Conservation (phyloP, 2,329 filamentous ascomycete genomes). For the Talaromyces sp. region DNA sequence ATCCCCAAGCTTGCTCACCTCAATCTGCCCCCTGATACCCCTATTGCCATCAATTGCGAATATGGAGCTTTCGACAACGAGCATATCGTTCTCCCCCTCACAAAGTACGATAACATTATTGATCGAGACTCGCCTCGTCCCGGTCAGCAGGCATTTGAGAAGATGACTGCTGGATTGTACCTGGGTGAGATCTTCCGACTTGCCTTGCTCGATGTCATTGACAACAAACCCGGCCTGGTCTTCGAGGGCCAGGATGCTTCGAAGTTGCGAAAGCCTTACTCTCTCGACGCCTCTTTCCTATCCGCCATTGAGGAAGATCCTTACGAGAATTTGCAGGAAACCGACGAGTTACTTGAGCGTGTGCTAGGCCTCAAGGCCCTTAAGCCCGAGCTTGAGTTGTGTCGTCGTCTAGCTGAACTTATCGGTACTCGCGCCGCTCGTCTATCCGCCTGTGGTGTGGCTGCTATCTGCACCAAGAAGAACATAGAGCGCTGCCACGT, state of each 20-base stretch:
- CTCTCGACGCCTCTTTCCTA: conserved; percentile 87
- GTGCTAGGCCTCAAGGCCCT: conserved; percentile 69
- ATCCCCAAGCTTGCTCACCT: conserved; percentile 92
- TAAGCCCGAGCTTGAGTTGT: conserved; percentile 78
- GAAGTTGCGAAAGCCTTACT: conserved; percentile 79
- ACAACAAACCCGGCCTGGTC: conserved; percentile 68
- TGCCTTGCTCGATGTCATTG: conserved; percentile 77
- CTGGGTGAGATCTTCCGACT: conserved; percentile 92
- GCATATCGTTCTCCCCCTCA: conserved; percentile 78
- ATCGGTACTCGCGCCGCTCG: conserved; percentile 93
- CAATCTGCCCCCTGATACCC: conserved; percentile 77
- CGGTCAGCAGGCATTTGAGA: conserved; percentile 93
- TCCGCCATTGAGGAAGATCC: conserved; percentile 92
- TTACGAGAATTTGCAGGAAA: conserved; percentile 92
- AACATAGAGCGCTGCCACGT: conserved; percentile 83
- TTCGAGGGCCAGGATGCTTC: conserved; percentile 81
- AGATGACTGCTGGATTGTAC: conserved; percentile 95
- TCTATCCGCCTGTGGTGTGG: conserved; percentile 89
- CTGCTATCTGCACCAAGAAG: conserved; percentile 97
- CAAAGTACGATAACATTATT: conserved; percentile 79
- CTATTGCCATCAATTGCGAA: conserved; percentile 96
- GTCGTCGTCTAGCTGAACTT: conserved; percentile 83
- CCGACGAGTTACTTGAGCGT: conserved; percentile 72
- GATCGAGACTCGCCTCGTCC: conserved; percentile 89
- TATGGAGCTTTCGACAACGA: conserved; percentile 97